These are phyloP conservation scores for Mycena galopus DNA, from an alignment of 768 basidiomycete species.

Conservation along the genomic window DNA sequence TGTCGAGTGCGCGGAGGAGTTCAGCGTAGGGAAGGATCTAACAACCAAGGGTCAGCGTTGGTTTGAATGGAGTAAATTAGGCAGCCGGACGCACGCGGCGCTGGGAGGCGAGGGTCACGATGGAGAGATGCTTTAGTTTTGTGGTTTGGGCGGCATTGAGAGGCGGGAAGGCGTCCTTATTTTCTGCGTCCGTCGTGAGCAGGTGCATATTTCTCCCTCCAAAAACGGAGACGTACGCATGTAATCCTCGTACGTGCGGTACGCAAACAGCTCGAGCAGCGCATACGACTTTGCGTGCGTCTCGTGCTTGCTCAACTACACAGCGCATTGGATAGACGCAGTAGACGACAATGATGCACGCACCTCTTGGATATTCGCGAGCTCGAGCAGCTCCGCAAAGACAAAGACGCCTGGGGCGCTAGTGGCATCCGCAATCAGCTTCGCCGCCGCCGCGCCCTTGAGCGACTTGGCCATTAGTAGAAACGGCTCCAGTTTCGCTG, in stretches of 20 bases:
- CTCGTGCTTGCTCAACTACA: slow-evolving; percentile 76
- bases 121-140: slow-evolving; percentile 94
- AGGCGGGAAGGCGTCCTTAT: slow-evolving; percentile 74
- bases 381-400: slow-evolving; percentile 89
- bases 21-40: slow-evolving; percentile 87
- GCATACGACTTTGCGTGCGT: slow-evolving; percentile 72
- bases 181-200: slow-evolving; percentile 57
- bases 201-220: too few species aligned
- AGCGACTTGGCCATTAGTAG: slow-evolving; percentile 92
- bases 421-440: slow-evolving; percentile 88
- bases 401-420: slow-evolving; percentile 92
- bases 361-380: slow-evolving; percentile 89
- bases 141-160: slow-evolving; percentile 80
- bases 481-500: slow-evolving; percentile 88
- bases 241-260: slow-evolving; percentile 89
- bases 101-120: slow-evolving; percentile 85
- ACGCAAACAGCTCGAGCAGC: slow-evolving; percentile 90
- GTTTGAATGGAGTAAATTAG: background rate
- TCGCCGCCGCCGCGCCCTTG: slow-evolving; percentile 93
- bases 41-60: background rate
- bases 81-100: slow-evolving; percentile 70
- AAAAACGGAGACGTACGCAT: slow-evolving; percentile 62
- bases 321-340: slow-evolving; percentile 39
- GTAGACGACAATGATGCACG: background rate
- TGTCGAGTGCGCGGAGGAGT: slow-evolving; percentile 77